These are phyloP conservation scores for Trichophyton schoenleinii DNA, from an alignment of 2,329 filamentous ascomycete species.

Conservation along the genomic window DNA sequence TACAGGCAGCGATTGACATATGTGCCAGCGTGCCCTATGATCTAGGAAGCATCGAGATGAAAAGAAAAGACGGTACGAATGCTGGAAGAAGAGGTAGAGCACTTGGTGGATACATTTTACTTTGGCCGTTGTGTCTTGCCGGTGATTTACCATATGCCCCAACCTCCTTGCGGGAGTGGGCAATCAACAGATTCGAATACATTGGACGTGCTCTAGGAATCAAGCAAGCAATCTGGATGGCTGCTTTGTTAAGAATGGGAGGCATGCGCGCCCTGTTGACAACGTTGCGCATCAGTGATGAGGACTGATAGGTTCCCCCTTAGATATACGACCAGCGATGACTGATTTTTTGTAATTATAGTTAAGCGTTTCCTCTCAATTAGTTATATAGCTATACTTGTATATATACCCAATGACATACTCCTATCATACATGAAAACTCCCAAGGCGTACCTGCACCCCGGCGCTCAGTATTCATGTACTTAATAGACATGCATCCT, in stretches of 20 bases:
- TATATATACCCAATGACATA: not conserved
- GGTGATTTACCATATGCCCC: constrained; percentile 21
- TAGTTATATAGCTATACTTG: too few relatives aligned
- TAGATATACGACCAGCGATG: too few relatives aligned
- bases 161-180: constrained; percentile 23
- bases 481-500: not conserved
- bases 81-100: constrained; percentile 18
- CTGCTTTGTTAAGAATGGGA: constrained; percentile 19
- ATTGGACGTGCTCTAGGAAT: constrained; percentile 28
- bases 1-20: constrained; percentile 24
- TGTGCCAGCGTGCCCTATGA: constrained; percentile 28
- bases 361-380: too few relatives aligned
- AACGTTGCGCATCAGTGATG: not conserved
- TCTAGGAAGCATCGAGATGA: constrained; percentile 18
- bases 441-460: not conserved
- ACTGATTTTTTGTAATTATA: too few relatives aligned
- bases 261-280: not conserved
- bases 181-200: constrained; percentile 20
- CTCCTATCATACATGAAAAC: too few relatives aligned
- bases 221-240: constrained; percentile 27
- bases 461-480: not conserved
- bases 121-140: constrained; percentile 29
- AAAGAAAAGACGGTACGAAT: constrained; percentile 9
- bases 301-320: not conserved
- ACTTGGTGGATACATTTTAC: constrained; percentile 23